A percentile compares a stretch with the other conserved stretches of the same genome.
Conservation (phyloP, 192 early-diverging fungal genomes). For the Coemansia sp. region DNA sequence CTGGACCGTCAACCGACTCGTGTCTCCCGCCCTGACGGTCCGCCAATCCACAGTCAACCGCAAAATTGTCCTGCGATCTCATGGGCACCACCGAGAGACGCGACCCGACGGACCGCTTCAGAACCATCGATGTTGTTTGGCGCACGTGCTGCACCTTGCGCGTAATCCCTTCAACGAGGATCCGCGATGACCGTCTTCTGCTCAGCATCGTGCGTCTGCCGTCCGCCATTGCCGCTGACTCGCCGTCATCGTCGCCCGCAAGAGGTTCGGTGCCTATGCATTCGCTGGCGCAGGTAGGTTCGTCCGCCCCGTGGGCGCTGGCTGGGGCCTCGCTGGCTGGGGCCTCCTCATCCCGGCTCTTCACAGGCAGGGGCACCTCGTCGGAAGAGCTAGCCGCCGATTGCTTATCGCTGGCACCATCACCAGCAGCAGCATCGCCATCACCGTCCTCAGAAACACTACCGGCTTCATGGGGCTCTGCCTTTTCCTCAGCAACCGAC, state of each 20-base stretch:
- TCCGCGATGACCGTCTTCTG: slow-evolving; percentile 45
- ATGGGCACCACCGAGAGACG: slow-evolving; percentile 20
- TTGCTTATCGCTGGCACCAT: neutral
- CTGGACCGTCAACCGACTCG: neutral
- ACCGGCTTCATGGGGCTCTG: neutral
- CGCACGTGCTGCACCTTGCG: slow-evolving; percentile 50
- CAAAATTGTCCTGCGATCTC: slow-evolving; percentile 9
- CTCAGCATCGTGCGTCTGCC: slow-evolving; percentile 10
- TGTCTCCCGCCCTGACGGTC: neutral
- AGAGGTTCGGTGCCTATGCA: slow-evolving; percentile 5
- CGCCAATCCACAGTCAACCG: neutral
- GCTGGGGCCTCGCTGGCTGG: neutral
- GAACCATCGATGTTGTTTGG: slow-evolving; percentile 51
- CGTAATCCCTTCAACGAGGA: slow-evolving; percentile 32
- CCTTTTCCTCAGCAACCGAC: neutral
- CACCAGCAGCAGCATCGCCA: too few relatives aligned
- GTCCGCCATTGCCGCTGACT: neutral
- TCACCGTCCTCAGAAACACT: neutral
- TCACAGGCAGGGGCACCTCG: neutral
- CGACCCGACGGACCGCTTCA: slow-evolving; percentile 42
- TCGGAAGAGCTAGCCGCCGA: neutral
- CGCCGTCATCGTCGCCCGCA: neutral
- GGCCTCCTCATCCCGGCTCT: neutral
- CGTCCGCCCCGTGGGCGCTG: neutral
- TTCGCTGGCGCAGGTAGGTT: neutral